Percentiles rank a stretch among this genome's conserved stretches.
Evolutionary conservation across 1,284 basidiomycete genomes (phyloP).

Genomic region (Cystobasidiaceae sp.): DNA sequence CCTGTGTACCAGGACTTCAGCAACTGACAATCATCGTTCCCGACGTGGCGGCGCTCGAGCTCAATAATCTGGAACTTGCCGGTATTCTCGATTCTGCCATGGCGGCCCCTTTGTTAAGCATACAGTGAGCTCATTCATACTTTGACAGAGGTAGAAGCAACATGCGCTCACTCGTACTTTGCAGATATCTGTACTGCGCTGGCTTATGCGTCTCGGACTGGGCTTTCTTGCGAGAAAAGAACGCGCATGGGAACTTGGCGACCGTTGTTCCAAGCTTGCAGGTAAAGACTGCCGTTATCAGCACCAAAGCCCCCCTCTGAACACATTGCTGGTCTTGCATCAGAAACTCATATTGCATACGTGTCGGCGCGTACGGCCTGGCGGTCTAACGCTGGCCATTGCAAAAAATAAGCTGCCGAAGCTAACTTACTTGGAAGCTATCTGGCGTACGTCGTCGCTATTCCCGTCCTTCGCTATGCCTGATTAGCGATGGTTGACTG

Average conservation of each 20-base stretch:
- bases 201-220: conserved; percentile 10
- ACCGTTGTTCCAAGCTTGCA: conserved; percentile 20
- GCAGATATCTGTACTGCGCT: conserved; percentile 14
- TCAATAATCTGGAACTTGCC: conserved; percentile 17
- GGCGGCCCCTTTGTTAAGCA: conserved; percentile 8
- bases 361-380: neutral
- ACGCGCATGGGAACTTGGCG: conserved; percentile 1
- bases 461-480: no score
- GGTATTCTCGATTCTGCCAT: conserved; percentile 6
- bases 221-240: conserved; percentile 5
- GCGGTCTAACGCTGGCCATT: conserved; percentile 2
- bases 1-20: neutral
- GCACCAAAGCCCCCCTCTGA: no score
- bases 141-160: no score
- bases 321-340: no score
- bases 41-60: conserved; percentile 11
- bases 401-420: conserved; percentile 2
- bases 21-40: conserved; percentile 25
- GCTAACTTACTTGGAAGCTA: conserved; percentile 4
- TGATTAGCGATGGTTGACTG: no score
- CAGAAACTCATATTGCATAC: conserved; percentile 17
- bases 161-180: no score
- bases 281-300: neutral
- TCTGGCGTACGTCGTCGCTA: conserved; percentile 8
- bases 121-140: conserved; percentile 1